A percentile compares a stretch with the other conserved stretches of the same genome.
phyloP scores from a whole-genome alignment of 306 rosid genomes.

The Citrullus amarus region DNA sequence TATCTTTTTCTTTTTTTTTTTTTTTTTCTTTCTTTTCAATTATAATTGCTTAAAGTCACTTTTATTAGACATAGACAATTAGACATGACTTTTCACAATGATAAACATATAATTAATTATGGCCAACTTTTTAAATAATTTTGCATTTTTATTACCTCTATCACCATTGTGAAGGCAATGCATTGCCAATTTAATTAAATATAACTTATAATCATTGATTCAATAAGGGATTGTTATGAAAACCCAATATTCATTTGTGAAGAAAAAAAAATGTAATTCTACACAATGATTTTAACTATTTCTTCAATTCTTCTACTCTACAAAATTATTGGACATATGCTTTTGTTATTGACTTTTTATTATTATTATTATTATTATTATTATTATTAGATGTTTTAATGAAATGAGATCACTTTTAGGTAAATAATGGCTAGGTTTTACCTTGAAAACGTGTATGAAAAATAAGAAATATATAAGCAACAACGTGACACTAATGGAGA shows the following conservation, averaged over 20 bases:
- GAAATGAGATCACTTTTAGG: no score
- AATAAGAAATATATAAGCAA: no score
- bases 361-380: no score
- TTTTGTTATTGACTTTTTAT: background rate
- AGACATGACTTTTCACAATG: background rate
- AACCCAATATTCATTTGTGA: background rate
- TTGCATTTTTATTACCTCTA: background rate
- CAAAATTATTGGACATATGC: background rate
- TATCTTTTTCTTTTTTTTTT: background rate
- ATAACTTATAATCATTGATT: background rate
- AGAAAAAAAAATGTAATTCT: background rate
- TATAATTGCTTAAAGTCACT: background rate
- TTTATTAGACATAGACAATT: background rate
- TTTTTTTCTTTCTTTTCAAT: background rate
- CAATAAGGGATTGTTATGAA: background rate
- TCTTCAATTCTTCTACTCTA: background rate
- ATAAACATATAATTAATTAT: conserved; percentile 3
- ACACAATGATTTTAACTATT: background rate
- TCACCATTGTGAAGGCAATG: background rate
- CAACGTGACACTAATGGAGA: no score
- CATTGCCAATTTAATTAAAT: background rate
- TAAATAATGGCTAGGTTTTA: no score
- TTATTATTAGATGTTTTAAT: no score
- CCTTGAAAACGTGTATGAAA: no score
- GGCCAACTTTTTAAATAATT: background rate